Conservation (phyloP, 179 eudicot genomes). For the Vitellaria paradoxa region DNA sequence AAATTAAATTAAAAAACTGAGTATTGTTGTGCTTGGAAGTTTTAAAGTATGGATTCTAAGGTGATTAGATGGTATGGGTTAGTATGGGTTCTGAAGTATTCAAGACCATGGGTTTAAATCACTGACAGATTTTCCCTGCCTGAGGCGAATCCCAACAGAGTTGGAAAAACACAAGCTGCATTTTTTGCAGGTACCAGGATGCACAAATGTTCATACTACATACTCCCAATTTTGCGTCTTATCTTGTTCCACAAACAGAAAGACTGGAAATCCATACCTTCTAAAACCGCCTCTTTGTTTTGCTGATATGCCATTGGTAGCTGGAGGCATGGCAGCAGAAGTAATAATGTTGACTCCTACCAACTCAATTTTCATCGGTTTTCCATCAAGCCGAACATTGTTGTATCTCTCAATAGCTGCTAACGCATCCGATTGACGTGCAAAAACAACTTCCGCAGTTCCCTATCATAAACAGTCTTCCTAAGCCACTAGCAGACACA, state of each 20-base stretch:
- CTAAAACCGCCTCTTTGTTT: slow-evolving; percentile 31
- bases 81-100: no score
- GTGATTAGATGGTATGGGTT: no score
- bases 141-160: not conserved
- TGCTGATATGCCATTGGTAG: slow-evolving; percentile 18
- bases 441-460: slow-evolving; percentile 36
- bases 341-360: slow-evolving; percentile 33
- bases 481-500: slow-evolving; percentile 7
- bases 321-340: slow-evolving; percentile 22
- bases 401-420: slow-evolving; percentile 39
- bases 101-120: no score
- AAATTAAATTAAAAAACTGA: not conserved
- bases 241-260: not conserved
- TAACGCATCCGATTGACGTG: slow-evolving; percentile 32
- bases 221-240: slow-evolving; percentile 1
- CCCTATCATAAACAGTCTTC: slow-evolving; percentile 25
- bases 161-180: not conserved
- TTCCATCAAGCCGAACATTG: slow-evolving; percentile 37
- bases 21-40: no score
- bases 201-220: not conserved
- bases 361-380: slow-evolving; percentile 36
- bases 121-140: not conserved
- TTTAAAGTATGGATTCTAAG: no score
- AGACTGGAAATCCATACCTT: slow-evolving; percentile 20
- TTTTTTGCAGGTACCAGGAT: not conserved